A percentile compares a stretch with the other conserved stretches of the same genome.
These are phyloP conservation scores for Actinomortierella ambigua DNA, from an alignment of 371 early-diverging fungal species.

Conservation along the genomic window DNA sequence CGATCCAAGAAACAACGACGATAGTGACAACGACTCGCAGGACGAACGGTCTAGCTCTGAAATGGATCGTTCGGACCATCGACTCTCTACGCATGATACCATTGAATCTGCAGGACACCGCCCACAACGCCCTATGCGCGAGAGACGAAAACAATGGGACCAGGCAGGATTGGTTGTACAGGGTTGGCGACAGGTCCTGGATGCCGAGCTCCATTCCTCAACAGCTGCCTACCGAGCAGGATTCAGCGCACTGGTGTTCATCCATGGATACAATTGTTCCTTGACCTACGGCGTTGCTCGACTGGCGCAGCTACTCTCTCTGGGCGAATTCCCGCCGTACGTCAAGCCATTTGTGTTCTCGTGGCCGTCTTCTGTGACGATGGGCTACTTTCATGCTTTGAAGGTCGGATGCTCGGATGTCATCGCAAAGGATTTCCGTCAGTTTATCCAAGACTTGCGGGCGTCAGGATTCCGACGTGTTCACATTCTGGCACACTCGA, in stretches of 20 bases:
- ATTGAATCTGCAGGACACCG: no score
- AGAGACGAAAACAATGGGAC: slow-evolving; percentile 11
- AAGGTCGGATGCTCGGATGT: slow-evolving; percentile 36
- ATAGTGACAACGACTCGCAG: no score
- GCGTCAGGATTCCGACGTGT: slow-evolving; percentile 48
- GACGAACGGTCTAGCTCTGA: no score
- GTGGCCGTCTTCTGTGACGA: slow-evolving; percentile 49
- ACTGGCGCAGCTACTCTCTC: slow-evolving; percentile 49
- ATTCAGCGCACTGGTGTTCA: slow-evolving; percentile 51
- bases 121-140: no score
- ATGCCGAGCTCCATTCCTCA: slow-evolving; percentile 14
- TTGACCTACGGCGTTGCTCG: slow-evolving; percentile 45
- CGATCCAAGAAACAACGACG: no score
- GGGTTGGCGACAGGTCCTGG: slow-evolving; percentile 45
- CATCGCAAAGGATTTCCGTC: slow-evolving; percentile 39
- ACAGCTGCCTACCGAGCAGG: slow-evolving; percentile 25
- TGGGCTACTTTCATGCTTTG: slow-evolving; percentile 47
- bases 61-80: no score
- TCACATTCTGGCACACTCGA: slow-evolving; percentile 50
- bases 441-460: slow-evolving; percentile 40
- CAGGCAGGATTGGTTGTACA: slow-evolving; percentile 29
- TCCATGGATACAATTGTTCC: slow-evolving; percentile 54
- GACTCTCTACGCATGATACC: no score
- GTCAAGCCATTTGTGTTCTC: slow-evolving; percentile 54
- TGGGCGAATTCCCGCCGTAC: slow-evolving; percentile 50